Conservation (phyloP, 441 rosid genomes). For the Macaranga tanarius region DNA sequence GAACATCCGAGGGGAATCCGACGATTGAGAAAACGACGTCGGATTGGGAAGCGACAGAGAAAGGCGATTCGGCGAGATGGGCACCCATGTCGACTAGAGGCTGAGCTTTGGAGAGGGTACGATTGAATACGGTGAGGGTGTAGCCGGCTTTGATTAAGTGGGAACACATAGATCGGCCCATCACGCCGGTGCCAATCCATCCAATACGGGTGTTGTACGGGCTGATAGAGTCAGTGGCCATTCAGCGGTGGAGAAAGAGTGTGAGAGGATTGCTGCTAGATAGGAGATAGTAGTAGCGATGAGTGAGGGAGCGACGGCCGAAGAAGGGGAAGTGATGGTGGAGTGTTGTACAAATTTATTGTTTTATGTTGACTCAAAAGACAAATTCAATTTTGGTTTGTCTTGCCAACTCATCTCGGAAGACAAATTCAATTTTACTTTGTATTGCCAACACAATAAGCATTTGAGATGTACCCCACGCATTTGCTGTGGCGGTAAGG, state of each 20-base stretch:
- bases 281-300: background rate
- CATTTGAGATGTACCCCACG: no score
- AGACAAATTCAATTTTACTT: no score
- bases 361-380: no score
- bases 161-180: conserved; percentile 82
- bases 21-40: conserved; percentile 89
- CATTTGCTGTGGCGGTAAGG: no score
- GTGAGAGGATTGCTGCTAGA: background rate
- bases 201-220: conserved; percentile 76
- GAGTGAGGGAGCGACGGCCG: conserved; percentile 4
- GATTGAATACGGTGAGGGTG: conserved; percentile 70
- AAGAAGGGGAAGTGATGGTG: background rate
- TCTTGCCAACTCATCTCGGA: no score
- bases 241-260: conserved; percentile 39
- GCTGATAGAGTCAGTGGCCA: conserved; percentile 46
- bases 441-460: no score
- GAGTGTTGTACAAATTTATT: background rate
- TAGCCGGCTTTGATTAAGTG: conserved; percentile 78
- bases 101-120: conserved; percentile 75
- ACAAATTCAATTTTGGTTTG: no score
- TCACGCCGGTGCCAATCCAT: conserved; percentile 88
- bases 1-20: conserved; percentile 86
- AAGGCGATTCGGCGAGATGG: conserved; percentile 56
- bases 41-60: conserved; percentile 60
- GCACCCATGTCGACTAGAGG: conserved; percentile 75